Percentiles rank a stretch among this genome's conserved stretches.
Evolutionary conservation across 2,329 filamentous ascomycete genomes (phyloP).

Genomic region (Trichoderma brevicompactum): DNA sequence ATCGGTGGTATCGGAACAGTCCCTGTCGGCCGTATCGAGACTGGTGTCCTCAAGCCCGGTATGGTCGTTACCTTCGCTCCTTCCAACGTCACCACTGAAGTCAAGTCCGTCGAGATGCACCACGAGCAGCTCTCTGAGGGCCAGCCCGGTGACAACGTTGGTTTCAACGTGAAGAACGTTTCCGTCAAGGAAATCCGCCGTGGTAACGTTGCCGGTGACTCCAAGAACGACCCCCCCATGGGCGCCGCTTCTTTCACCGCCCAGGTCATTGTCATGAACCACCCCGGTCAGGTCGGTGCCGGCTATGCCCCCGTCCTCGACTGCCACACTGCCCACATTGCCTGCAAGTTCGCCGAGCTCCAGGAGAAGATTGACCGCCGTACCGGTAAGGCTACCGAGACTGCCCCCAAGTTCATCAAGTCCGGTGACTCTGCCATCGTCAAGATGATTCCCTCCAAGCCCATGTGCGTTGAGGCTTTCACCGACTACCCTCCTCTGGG

Average conservation of each 20-base stretch:
- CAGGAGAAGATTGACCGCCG: conserved; percentile 99
- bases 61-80: conserved; percentile 99
- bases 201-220: conserved; percentile 99
- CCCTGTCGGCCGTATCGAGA: conserved; percentile 99
- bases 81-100: conserved; percentile 99
- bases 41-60: conserved; percentile 88
- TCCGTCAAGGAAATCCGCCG: conserved; percentile 99
- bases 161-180: conserved; percentile 99
- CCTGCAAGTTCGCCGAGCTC: conserved; percentile 99
- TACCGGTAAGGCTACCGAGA: conserved; percentile 97
- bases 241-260: conserved; percentile 95
- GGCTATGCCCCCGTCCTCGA: conserved; percentile 99
- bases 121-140: conserved; percentile 98
- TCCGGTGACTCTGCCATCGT: conserved; percentile 99
- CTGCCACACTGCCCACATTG: conserved; percentile 99
- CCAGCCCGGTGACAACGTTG: conserved; percentile 99
- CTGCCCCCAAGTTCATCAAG: conserved; percentile 99
- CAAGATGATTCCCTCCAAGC: conserved; percentile 99
- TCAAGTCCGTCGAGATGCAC: conserved; percentile 99
- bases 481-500: conserved; percentile 99
- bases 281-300: conserved; percentile 98
- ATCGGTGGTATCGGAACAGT: conserved; percentile 99
- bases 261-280: conserved; percentile 99
- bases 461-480: conserved; percentile 99
- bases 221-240: conserved; percentile 97